These are phyloP conservation scores for Boletus subparvulus DNA, from an alignment of 768 basidiomycete genomes.

Conservation along the genomic window DNA sequence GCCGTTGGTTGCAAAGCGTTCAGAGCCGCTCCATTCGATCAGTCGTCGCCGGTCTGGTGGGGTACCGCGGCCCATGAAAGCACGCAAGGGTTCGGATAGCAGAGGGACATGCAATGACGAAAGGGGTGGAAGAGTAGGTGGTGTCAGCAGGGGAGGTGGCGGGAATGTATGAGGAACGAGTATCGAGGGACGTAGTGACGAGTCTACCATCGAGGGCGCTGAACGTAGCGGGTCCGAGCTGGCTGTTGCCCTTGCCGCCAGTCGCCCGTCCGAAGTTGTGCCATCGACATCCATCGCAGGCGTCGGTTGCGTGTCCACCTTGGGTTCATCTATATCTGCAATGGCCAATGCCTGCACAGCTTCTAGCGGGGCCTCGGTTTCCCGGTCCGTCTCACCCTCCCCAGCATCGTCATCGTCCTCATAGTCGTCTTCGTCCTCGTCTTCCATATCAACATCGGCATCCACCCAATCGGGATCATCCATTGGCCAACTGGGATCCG, in stretches of 20 bases:
- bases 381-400: slow-evolving; percentile 9
- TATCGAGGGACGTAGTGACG: slow-evolving; percentile 2
- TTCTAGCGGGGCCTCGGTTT: slow-evolving; percentile 16
- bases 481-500: slow-evolving; percentile 18
- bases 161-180: slow-evolving; percentile 5
- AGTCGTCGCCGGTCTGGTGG: slow-evolving; percentile 32
- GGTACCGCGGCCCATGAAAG: slow-evolving; percentile 36
- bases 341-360: slow-evolving; percentile 14
- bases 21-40: slow-evolving; percentile 30
- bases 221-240: neutral
- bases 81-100: slow-evolving; percentile 32
- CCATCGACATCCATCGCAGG: slow-evolving; percentile 6
- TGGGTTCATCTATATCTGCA: neutral
- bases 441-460: slow-evolving; percentile 31
- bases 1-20: slow-evolving; percentile 15
- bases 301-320: neutral
- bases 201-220: neutral
- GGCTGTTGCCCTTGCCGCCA: neutral
- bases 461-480: slow-evolving; percentile 29
- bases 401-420: slow-evolving; percentile 30
- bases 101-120: slow-evolving; percentile 34
- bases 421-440: slow-evolving; percentile 33
- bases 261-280: neutral
- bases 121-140: slow-evolving; percentile 21
- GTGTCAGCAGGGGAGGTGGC: slow-evolving; percentile 4